Conservation (phyloP, 176 grass and related monocot genomes). For the Juncus inflexus region DNA sequence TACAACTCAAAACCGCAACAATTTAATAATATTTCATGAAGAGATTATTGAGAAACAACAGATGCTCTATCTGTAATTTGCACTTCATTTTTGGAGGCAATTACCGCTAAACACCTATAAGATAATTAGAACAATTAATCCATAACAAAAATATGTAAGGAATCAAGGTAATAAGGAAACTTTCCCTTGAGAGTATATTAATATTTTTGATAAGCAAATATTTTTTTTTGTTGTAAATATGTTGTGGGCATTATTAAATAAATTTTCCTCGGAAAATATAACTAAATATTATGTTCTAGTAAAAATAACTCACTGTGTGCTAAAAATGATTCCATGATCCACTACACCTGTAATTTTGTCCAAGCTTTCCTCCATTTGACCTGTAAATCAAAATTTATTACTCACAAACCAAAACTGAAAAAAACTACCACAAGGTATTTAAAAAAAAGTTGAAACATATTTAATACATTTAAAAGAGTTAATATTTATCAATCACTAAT, state of each 20-base stretch:
- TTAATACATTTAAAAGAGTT: no score
- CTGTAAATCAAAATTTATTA: slow-evolving; percentile 26
- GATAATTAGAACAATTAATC: background rate
- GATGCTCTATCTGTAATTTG: slow-evolving; percentile 57
- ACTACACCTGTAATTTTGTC: slow-evolving; percentile 56
- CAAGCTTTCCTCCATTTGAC: slow-evolving; percentile 65
- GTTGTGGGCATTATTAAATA: background rate
- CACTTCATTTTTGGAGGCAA: slow-evolving; percentile 60
- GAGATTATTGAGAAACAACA: slow-evolving; percentile 23
- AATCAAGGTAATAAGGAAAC: no score
- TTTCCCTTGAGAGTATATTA: no score
- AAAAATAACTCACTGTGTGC: slow-evolving; percentile 47
- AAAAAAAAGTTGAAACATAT: no score
- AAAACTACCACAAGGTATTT: no score
- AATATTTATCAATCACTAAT: no score
- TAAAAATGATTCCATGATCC: slow-evolving; percentile 74
- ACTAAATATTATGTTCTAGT: background rate
- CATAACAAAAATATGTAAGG: no score
- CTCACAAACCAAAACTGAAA: no score
- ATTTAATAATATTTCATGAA: no score
- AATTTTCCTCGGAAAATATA: background rate
- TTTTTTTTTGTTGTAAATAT: background rate
- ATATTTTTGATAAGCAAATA: no score
- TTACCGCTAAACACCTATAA: slow-evolving; percentile 53
- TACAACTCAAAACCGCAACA: no score